Percentiles rank a stretch among this genome's conserved stretches.
Evolutionary conservation across 1,284 basidiomycete genomes (phyloP).

Genomic region (Ustilago curta): DNA sequence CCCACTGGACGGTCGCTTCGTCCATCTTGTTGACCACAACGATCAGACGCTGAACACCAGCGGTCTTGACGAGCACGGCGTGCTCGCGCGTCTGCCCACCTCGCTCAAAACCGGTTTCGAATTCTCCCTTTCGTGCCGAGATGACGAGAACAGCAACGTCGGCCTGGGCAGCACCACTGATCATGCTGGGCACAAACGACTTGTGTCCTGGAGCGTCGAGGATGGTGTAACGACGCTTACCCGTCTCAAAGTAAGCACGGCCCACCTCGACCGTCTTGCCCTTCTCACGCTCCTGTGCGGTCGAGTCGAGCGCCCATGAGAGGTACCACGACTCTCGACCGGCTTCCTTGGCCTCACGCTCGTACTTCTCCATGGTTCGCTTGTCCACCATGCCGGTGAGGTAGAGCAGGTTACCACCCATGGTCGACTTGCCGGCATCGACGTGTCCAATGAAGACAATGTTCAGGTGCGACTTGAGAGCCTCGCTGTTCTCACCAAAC

Average conservation of each 20-base stretch:
- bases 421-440: conserved; percentile 69
- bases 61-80: conserved; percentile 68
- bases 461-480: conserved; percentile 68
- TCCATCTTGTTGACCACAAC: conserved; percentile 70
- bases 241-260: conserved; percentile 68
- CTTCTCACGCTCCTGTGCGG: conserved; percentile 67
- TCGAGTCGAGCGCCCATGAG: conserved; percentile 69
- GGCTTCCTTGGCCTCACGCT: conserved; percentile 68
- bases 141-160: conserved; percentile 69
- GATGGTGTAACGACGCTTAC: conserved; percentile 68
- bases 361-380: conserved; percentile 69
- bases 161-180: conserved; percentile 68
- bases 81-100: conserved; percentile 69
- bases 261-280: conserved; percentile 69
- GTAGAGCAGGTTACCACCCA: conserved; percentile 68
- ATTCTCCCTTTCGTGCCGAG: conserved; percentile 67
- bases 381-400: conserved; percentile 69
- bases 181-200: conserved; percentile 68
- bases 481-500: conserved; percentile 65
- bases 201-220: conserved; percentile 69
- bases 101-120: conserved; percentile 68
- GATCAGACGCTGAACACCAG: conserved; percentile 67
- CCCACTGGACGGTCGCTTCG: conserved; percentile 67
- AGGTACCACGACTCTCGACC: conserved; percentile 69
- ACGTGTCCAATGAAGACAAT: conserved; percentile 69